Base-by-base conservation (phyloP, 2,329 filamentous ascomycete genomes). In the Neonectria hederae region DNA sequence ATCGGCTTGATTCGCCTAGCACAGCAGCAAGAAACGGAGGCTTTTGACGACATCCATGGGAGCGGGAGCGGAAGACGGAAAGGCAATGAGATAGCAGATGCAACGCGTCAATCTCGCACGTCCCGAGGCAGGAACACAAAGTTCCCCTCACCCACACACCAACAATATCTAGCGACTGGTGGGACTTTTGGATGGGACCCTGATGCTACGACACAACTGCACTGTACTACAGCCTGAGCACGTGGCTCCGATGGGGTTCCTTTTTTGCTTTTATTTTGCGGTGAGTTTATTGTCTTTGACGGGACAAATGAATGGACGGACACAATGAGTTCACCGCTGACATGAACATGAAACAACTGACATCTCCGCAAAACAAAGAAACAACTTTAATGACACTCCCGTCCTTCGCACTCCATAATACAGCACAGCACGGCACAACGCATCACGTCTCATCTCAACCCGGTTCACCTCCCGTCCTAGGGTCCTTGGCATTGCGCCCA, bases 1-100 rank as follows among this genome's bases (percentile, higher is more conserved):
- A 22, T 57, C 45, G 9, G 28, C 35, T 17, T 62, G 53, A 62
- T 62, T 62, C 55, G 53, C 43, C 59, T 53, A 57, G 45, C 53
- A 53, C 55, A 57, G 53, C 59, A 57, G 26, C 4, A 51, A 61
- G 21, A 24, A 57, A 14, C 2, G 26, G 28, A 49, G 46, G 22
- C 48, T 19, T 51, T 13, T 21, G 46, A 30, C 28, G n/a, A 10
- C 28, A 32, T 42, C 54, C 26, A 35, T 19, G 32, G 38, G 8
- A 45, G 26, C 38, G 32, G 14, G 45, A 62, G 53, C 43, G 53
- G 26, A 61, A 51, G 53, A 21, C 17, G n/a, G 21, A 26, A 19
- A n/a, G 28, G 24, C 26, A 53, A 17, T 38, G 54, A 9, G 45
- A 24, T 11, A 17, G 28, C 24, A 56, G 42, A 24, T n/a, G 48